A percentile compares a stretch with the other conserved stretches of the same genome.
phyloP scores from a whole-genome alignment of 2,329 filamentous ascomycete species.

The Hypomyces rosellus region DNA sequence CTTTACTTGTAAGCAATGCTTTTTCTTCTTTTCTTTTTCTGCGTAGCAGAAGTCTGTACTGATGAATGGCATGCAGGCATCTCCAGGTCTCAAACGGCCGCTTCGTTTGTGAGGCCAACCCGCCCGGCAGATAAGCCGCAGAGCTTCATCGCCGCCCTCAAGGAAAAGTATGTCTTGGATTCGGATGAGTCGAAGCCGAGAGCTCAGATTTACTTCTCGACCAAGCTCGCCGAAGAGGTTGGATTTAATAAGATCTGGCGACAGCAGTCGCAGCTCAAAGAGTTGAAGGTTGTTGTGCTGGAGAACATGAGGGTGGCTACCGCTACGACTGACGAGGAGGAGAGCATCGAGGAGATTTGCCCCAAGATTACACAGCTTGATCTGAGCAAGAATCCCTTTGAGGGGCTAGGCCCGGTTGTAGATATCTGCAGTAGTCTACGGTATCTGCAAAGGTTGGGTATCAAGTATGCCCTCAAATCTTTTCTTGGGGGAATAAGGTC shows the following conservation, averaged over 20 bases:
- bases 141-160: conserved; percentile 73
- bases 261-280: conserved; percentile 69
- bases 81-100: conserved; percentile 61
- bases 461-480: conserved; percentile 54
- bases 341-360: conserved; percentile 44
- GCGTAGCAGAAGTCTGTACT: no score
- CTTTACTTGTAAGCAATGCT: conserved; percentile 66
- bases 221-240: conserved; percentile 84
- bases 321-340: conserved; percentile 26
- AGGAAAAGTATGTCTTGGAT: conserved; percentile 70
- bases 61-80: conserved; percentile 38
- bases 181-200: conserved; percentile 30
- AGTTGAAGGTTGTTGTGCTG: conserved; percentile 74
- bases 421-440: conserved; percentile 65
- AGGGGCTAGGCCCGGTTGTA: conserved; percentile 57
- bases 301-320: conserved; percentile 62
- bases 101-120: conserved; percentile 79
- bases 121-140: conserved; percentile 61
- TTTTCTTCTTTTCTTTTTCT: background rate
- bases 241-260: conserved; percentile 89
- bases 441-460: conserved; percentile 57
- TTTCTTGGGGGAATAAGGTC: background rate
- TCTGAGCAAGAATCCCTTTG: conserved; percentile 77
- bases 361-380: conserved; percentile 73
- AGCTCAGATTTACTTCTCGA: conserved; percentile 60